Conservation (phyloP, 345 rosid species). For the Gossypium sturtianum region DNA sequence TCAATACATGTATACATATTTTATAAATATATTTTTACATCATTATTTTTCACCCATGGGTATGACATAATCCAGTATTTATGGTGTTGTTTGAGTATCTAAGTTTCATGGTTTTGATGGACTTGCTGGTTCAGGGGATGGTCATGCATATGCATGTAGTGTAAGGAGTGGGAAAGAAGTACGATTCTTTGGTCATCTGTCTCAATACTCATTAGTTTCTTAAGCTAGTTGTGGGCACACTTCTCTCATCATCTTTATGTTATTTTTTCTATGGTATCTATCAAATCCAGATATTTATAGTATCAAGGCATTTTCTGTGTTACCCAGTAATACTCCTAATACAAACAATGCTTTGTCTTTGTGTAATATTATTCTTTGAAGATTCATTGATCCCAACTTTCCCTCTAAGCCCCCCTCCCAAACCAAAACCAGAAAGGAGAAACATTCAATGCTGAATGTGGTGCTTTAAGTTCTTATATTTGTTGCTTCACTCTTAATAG, state of each 20-base stretch:
- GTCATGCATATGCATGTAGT: constrained; percentile 82
- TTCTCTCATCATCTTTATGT: not conserved
- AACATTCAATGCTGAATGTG: not conserved
- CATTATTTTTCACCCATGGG: too few species aligned
- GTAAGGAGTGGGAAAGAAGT: constrained; percentile 81
- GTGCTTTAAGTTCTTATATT: not conserved
- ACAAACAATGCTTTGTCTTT: not conserved
- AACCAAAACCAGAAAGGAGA: not conserved
- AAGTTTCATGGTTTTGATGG: constrained; percentile 5
- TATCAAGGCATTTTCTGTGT: not conserved
- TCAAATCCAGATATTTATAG: not conserved
- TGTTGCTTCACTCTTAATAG: not conserved
- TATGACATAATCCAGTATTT: too few species aligned
- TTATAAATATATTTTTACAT: too few species aligned
- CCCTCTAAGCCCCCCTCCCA: not conserved
- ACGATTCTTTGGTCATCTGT: not conserved
- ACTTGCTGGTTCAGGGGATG: constrained; percentile 79
- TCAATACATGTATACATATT: too few species aligned
- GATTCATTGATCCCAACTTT: not conserved
- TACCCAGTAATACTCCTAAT: not conserved
- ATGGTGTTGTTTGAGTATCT: not conserved
- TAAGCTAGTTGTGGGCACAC: not conserved
- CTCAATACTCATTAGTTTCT: not conserved
- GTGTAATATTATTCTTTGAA: not conserved
- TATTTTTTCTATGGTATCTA: not conserved